Evolutionary conservation across 1,284 basidiomycete genomes (phyloP).

Genomic region (Sphagnurus paluster): DNA sequence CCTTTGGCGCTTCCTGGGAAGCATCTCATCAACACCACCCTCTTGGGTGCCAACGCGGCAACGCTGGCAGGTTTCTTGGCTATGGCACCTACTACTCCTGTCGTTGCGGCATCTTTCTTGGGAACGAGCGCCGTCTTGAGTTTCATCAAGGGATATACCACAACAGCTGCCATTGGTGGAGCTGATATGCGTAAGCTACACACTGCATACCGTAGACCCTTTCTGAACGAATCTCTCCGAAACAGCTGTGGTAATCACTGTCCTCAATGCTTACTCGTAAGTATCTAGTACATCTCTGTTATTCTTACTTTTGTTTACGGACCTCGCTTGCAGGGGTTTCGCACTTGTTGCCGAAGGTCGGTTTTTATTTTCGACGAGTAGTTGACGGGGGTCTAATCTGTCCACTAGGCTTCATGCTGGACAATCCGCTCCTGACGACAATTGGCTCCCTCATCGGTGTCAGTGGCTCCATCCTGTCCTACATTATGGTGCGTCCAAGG

Average conservation of each 20-base stretch:
- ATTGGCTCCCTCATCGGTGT: slow-evolving; percentile 84
- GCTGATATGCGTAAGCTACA: slow-evolving; percentile 82
- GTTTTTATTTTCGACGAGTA: background rate
- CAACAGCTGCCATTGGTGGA: slow-evolving; percentile 83
- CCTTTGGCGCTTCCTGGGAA: slow-evolving; percentile 72
- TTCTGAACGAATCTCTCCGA: slow-evolving; percentile 11
- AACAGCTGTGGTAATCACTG: slow-evolving; percentile 82
- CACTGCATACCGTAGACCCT: slow-evolving; percentile 3
- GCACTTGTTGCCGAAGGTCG: slow-evolving; percentile 86
- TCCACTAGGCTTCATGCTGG: slow-evolving; percentile 75
- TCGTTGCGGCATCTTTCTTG: slow-evolving; percentile 75
- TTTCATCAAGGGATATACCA: slow-evolving; percentile 82
- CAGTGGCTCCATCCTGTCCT: slow-evolving; percentile 85
- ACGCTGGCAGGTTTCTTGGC: slow-evolving; percentile 78
- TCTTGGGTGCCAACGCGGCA: slow-evolving; percentile 67
- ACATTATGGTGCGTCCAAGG: slow-evolving; percentile 71
- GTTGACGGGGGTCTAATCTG: slow-evolving; percentile 1
- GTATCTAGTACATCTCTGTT: slow-evolving; percentile 14
- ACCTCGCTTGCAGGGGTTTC: slow-evolving; percentile 53
- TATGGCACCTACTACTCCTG: slow-evolving; percentile 65
- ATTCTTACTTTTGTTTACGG: slow-evolving; percentile 1
- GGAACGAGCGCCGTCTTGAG: slow-evolving; percentile 72
- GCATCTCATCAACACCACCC: slow-evolving; percentile 70
- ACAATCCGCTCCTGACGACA: slow-evolving; percentile 79
- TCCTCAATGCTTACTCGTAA: slow-evolving; percentile 81